Base-by-base conservation (phyloP, 805 yeast genomes). In the Novakomyces olei region DNA sequence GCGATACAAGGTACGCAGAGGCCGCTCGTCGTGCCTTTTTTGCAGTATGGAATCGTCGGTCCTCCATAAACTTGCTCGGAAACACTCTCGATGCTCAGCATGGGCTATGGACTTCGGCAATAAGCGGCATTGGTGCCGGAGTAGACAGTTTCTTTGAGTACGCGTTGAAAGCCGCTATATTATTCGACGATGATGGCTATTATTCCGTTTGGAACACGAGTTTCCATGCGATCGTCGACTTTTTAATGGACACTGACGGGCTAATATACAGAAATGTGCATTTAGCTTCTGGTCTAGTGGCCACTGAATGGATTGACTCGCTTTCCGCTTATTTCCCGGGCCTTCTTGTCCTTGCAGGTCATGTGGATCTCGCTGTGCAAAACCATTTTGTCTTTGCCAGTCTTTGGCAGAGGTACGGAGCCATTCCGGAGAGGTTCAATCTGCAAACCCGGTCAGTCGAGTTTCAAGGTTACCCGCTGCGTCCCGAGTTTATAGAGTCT, bases 401-500 rank as follows among this genome's bases (percentile, higher is more conserved):
- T 44, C 48, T 81, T 3, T 83, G 94, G 94, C 63, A 73, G 48
- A 57, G 62, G 10, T 83, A 65, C 49, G 81, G 74, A 8, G 74
- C 72, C 35, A 67, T 83, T 7, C 96, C 96, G 0, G 96, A 83
- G 50, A 57, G 95, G 31, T 85, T 94, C 94, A 59, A 63, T 33
- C 61, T 12, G n/a, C 6, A 14, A 15, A 12, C 25, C 3, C 14
- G 19, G 10, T 10, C 14, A 16, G 51, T 76, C 2, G 56, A 66
- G 0, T 53, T 80, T 22, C 91, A 78, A 46, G 30, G 23, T 15
- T 83, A 79, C 45, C 93, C 94, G 2, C 56, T 83, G 28, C 57
- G 96, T 34, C 96, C 96, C 0, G 96, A 83, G 47, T 79, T 81
- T 42, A 63, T 79, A 27, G 96, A 83, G 48, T 76, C 92, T 0